phyloP scores from a whole-genome alignment of 768 basidiomycete genomes.

The Boletus subcaerulescens region DNA sequence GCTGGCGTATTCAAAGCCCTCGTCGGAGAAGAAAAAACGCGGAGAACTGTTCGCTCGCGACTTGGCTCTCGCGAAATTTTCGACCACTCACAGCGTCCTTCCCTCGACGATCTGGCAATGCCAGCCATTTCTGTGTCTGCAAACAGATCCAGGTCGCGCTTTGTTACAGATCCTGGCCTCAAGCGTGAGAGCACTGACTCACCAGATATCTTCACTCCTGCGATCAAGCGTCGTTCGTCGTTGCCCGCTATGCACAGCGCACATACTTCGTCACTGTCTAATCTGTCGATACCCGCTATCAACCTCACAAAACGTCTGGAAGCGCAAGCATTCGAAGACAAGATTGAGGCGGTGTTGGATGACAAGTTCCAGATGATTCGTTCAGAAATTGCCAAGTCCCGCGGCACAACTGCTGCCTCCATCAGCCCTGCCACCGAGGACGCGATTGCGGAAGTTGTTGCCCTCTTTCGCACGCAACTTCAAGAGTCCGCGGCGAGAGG shows the following conservation, averaged over 20 bases:
- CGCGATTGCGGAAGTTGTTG: slow-evolving; percentile 63
- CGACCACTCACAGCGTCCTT: slow-evolving; percentile 64
- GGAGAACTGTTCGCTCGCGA: slow-evolving; percentile 71
- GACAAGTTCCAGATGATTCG: slow-evolving; percentile 60
- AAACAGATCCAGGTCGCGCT: slow-evolving; percentile 48
- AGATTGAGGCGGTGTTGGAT: slow-evolving; percentile 62
- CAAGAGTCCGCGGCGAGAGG: slow-evolving; percentile 58
- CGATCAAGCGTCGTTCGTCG: slow-evolving; percentile 52
- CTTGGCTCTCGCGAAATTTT: slow-evolving; percentile 72
- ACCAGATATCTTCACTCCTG: slow-evolving; percentile 44
- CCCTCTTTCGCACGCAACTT: slow-evolving; percentile 65
- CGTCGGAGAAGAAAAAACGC: slow-evolving; percentile 63
- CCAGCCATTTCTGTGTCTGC: slow-evolving; percentile 64
- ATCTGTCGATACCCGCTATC: slow-evolving; percentile 42
- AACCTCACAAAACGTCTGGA: slow-evolving; percentile 58
- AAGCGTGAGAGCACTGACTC: slow-evolving; percentile 28
- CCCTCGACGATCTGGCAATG: slow-evolving; percentile 73
- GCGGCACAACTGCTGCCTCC: slow-evolving; percentile 24
- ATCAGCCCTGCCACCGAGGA: slow-evolving; percentile 52
- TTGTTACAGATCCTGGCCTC: slow-evolving; percentile 58
- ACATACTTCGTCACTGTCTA: slow-evolving; percentile 43
- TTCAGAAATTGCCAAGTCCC: slow-evolving; percentile 35
- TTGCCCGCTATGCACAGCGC: slow-evolving; percentile 52
- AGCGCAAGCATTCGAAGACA: slow-evolving; percentile 57
- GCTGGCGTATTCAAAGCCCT: slow-evolving; percentile 85